Conservation (phyloP, 192 early-diverging fungal species). For the Podila epicladia region DNA sequence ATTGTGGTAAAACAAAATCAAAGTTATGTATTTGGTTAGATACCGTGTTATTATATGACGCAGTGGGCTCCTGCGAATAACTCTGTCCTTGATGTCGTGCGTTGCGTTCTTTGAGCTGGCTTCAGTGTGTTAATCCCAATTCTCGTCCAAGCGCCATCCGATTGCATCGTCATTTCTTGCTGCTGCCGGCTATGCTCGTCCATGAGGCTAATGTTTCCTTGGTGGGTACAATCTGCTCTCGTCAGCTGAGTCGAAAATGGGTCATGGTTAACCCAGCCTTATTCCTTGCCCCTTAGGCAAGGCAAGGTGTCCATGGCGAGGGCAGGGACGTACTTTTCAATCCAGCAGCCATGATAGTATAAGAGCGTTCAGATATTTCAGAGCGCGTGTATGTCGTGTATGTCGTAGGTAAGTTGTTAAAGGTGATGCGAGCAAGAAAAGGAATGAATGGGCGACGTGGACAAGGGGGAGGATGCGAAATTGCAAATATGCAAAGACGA, state of each 20-base stretch:
- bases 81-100: too few relatives aligned
- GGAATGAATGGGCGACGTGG: neutral
- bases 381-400: neutral
- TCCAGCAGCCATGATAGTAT: constrained; percentile 29
- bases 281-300: neutral
- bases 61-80: too few relatives aligned
- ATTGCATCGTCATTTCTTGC: too few relatives aligned
- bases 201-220: too few relatives aligned
- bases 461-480: neutral
- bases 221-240: too few relatives aligned
- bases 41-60: neutral
- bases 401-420: neutral
- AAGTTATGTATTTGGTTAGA: neutral
- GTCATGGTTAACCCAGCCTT: neutral
- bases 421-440: neutral
- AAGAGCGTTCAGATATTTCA: neutral
- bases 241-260: too few relatives aligned
- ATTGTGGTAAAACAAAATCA: neutral
- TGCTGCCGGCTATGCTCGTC: too few relatives aligned
- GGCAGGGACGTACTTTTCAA: constrained; percentile 35
- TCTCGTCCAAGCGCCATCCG: too few relatives aligned
- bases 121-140: too few relatives aligned
- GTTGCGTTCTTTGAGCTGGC: too few relatives aligned
- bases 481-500: neutral
- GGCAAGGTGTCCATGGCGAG: neutral